These are phyloP conservation scores for Zygoascus tannicola DNA, from an alignment of 805 yeast genomes.

Conservation along the genomic window DNA sequence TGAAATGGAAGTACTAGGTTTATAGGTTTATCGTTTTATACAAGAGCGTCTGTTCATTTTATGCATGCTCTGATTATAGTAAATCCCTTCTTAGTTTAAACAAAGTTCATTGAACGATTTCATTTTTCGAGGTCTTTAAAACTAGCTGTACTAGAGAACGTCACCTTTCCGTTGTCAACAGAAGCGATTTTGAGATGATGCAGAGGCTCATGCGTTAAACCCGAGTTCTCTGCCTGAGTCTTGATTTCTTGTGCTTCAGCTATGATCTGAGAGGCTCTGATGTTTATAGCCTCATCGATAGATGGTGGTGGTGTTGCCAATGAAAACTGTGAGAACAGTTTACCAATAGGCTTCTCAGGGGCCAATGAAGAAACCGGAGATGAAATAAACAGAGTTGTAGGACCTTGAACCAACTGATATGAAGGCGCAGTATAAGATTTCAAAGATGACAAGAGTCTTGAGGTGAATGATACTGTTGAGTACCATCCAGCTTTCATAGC, in stretches of 20 bases:
- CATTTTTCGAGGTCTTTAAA: slow-evolving; percentile 12
- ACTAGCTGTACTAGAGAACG: slow-evolving; percentile 18
- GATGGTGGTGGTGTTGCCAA: neutral
- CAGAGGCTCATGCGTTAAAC: slow-evolving; percentile 13
- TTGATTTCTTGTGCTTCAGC: neutral
- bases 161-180: slow-evolving; percentile 23
- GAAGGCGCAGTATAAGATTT: neutral
- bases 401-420: slow-evolving; percentile 12
- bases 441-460: neutral
- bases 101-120: too few relatives aligned
- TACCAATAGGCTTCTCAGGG: neutral
- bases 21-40: too few relatives aligned
- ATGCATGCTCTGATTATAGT: too few relatives aligned
- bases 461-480: neutral
- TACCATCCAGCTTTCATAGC: neutral
- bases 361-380: slow-evolving; percentile 1
- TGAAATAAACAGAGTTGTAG: slow-evolving; percentile 14
- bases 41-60: too few relatives aligned
- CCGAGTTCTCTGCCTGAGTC: slow-evolving; percentile 3
- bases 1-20: too few relatives aligned
- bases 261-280: slow-evolving; percentile 1
- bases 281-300: neutral
- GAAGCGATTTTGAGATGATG: slow-evolving; percentile 26
- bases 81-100: too few relatives aligned
- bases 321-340: neutral